Conservation (phyloP, 345 rosid genomes). For the Balakata baccata region DNA sequence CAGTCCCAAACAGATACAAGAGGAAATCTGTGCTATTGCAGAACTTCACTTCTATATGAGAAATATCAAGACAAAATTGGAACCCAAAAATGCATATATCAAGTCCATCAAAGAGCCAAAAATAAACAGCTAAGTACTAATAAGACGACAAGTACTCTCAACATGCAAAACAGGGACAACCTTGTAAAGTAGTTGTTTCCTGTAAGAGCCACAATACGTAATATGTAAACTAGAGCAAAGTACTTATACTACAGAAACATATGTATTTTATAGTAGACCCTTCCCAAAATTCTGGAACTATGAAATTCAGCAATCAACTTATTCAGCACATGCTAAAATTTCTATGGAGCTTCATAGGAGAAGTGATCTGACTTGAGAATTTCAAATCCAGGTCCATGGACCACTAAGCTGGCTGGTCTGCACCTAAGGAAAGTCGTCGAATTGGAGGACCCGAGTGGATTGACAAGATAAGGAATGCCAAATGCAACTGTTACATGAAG, state of each 20-base stretch:
- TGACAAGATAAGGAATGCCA: not conserved
- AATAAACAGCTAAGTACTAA: not conserved
- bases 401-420: not conserved
- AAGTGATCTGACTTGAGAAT: not conserved
- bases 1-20: not conserved
- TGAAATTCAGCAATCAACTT: not conserved
- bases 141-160: not conserved
- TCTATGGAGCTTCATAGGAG: not conserved
- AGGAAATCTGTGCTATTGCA: not conserved
- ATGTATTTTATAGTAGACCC: not conserved
- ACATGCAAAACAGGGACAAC: not conserved
- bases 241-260: not conserved
- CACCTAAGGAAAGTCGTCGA: constrained; percentile 3
- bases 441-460: not conserved
- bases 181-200: not conserved
- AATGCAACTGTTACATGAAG: not conserved
- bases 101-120: not conserved
- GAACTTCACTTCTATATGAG: not conserved
- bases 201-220: not conserved
- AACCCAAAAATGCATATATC: not conserved
- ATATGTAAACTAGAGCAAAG: not conserved
- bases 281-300: not conserved
- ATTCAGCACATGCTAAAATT: not conserved
- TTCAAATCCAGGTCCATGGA: not conserved
- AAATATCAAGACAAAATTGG: not conserved